Conservation (phyloP, 441 rosid genomes). For the Mallotus repandus region DNA sequence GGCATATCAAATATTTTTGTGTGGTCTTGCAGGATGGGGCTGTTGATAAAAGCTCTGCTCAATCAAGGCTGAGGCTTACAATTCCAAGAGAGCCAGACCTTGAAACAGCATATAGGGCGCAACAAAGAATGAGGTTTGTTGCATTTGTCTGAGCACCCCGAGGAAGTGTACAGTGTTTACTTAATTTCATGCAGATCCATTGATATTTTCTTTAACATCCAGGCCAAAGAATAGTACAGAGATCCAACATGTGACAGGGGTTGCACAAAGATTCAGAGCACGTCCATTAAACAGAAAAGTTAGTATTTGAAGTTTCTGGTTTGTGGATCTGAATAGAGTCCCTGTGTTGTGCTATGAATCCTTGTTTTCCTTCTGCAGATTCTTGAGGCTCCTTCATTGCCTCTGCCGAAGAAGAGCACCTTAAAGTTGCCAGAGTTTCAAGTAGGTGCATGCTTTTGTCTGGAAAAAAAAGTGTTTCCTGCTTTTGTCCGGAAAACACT, state of each 20-base stretch:
- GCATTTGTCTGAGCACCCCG: background rate
- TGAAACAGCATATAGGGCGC: slow-evolving; percentile 85
- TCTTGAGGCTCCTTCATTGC: slow-evolving; percentile 78
- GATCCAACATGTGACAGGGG: slow-evolving; percentile 36
- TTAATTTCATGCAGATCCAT: background rate
- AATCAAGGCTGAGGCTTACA: slow-evolving; percentile 57
- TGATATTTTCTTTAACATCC: slow-evolving; percentile 31
- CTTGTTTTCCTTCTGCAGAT: slow-evolving; percentile 48
- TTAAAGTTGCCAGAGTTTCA: slow-evolving; percentile 80
- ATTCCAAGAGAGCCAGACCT: slow-evolving; percentile 91
- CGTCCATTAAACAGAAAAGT: slow-evolving; percentile 92
- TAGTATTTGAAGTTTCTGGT: slow-evolving; percentile 24
- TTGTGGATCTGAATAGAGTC: slow-evolving; percentile 2
- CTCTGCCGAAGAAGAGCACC: slow-evolving; percentile 64
- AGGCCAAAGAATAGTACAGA: slow-evolving; percentile 60
- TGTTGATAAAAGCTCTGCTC: slow-evolving; percentile 36
- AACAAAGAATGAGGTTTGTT: slow-evolving; percentile 65
- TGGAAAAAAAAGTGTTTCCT: too few relatives aligned
- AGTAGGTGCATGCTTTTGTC: slow-evolving; percentile 38
- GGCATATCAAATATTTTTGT: slow-evolving; percentile 6
- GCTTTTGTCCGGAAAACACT: slow-evolving; percentile 5
- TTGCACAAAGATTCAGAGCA: slow-evolving; percentile 70
- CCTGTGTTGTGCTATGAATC: slow-evolving; percentile 18
- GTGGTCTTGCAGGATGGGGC: slow-evolving; percentile 52
- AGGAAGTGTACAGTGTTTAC: background rate